Evolutionary conservation across 306 rosid species (phyloP).

Genomic region (Mimosa pudica): DNA sequence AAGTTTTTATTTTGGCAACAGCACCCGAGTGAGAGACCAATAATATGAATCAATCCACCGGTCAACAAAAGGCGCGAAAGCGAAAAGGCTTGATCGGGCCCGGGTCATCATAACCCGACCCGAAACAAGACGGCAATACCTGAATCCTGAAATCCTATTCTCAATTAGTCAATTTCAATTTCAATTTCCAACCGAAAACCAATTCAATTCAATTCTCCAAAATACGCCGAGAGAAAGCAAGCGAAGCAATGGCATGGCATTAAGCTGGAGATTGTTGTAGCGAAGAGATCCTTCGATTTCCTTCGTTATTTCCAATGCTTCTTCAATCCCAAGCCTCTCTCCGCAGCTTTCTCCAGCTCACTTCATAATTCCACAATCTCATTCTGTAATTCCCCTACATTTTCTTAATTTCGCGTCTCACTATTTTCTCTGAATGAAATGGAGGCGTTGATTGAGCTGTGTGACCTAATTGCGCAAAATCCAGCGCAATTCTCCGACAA

Average conservation of each 20-base stretch:
- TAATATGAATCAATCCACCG: too few relatives aligned
- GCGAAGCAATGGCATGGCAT: constrained; percentile 26
- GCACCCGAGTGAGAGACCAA: too few relatives aligned
- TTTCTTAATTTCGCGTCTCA: not conserved
- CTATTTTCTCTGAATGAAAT: constrained; percentile 41
- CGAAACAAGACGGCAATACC: not conserved
- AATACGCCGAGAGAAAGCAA: not conserved
- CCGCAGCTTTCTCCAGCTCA: constrained; percentile 1
- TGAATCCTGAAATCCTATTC: constrained; percentile 9
- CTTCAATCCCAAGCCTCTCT: not conserved
- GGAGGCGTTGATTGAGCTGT: constrained; percentile 92
- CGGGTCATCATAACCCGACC: not conserved
- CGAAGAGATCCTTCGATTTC: not conserved
- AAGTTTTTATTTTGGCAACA: too few relatives aligned
- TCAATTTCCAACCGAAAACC: constrained; percentile 6
- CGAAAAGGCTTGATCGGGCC: not conserved
- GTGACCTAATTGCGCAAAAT: constrained; percentile 85
- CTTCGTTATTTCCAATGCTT: constrained; percentile 27
- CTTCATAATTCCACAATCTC: constrained; percentile 4
- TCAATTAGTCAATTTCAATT: not conserved
- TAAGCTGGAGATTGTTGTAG: constrained; percentile 19
- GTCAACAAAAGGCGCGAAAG: not conserved
- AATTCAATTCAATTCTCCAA: not conserved
- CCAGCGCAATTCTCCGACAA: constrained; percentile 77
- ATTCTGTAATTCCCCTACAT: not conserved